Base-by-base conservation (phyloP, 352 stramenopile genomes). In the Globisporangium abappressorium region DNA sequence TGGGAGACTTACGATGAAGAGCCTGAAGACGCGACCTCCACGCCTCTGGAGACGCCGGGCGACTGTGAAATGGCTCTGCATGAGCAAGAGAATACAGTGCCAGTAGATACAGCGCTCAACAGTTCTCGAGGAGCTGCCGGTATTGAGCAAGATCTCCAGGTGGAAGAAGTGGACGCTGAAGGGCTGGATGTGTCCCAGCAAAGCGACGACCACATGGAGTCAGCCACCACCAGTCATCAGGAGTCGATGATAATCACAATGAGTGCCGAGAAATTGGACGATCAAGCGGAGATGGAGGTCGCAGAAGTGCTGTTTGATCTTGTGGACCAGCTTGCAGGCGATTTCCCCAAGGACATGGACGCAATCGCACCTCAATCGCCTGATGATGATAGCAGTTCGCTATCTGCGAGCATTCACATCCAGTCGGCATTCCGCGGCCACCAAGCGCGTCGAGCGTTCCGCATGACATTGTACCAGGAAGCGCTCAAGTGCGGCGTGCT, bases 401-500 rank as follows among this genome's bases (percentile, higher is more conserved):
- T 65, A 18, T 70, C 66, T 30, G 56, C 68, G 33, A 77, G 73
- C 22, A 72, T 77, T 2, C 77, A 68, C 7, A 85, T 92, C 62
- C 85, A 93, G 70, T 79, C 82, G 1, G 24, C 77, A 0, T 90
- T 84, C 57, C 83, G 85, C 4, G 82, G 83, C 2, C 77, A 92
- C 56, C 72, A 70, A 11, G 70, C 75, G 5, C 77, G 85, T 24
- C 76, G 80, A 5, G 72, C 74, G 15, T 91, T 92, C 68, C 83
- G 80, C 26, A 54, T 85, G 47, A 73, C 83, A 22, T 65, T 93
- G 24, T 92, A 93, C 65, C 70, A 89, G 49, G 80, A 93, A 61
- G 81, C 85, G 1, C 66, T 90, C 30, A 72, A 71, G 33, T 86
- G 81, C 34, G 83, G 82, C 20, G 81, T 93, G 43, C 75, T 93